Base-by-base conservation (phyloP, 148 eudicot genomes). In the Polygonum aviculare region DNA sequence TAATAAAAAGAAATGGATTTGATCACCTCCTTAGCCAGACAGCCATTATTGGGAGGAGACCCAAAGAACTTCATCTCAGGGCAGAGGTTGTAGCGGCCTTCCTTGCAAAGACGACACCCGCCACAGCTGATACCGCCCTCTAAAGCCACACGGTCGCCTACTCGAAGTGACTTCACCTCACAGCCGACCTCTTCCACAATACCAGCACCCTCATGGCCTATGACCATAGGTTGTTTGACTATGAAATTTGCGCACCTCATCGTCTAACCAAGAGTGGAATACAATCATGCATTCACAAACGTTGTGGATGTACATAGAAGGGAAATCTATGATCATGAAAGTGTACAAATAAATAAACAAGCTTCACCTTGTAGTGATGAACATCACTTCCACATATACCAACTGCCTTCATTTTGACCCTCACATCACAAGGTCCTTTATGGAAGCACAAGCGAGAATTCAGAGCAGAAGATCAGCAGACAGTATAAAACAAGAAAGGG, bases 61-160 rank as follows among this genome's bases (percentile, higher is more conserved):
- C 90, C 98, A 60, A 90, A 93, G 78, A 93, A 93, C 87, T 93
- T 93, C 96, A 93, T 90, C 59, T 93, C 96, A 4, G 92, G 87
- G 83, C 96, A 93, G 49, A 93, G 80, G 80, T 93, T 93, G 81
- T 93, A 93, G 33, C 90, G 75, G 19, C 98, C 98, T 15, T 83
- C 91, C 83, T 84, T 93, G 81, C 98, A 93, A 18, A 41, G 77
- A 90, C 92, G 87, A 54, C 47, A 44, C 47, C 11, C 47, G 9
- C 47, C 47, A 44, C 96, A 93, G 82, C 96, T 87, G 57, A 93
- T 89, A 35, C 98, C 96, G 5, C 96, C 96, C 77, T 93, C 98
- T 75, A 93, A 79, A 33, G 98, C 98, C 36, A 44, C 47, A 44
- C 47, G 47, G 6, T 44, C 47, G 0, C 47, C 47, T 1, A 93